Evolutionary conservation across 225 moss, liverwort and hornwort genomes (phyloP).

Genomic region (Polytrichum commune): DNA sequence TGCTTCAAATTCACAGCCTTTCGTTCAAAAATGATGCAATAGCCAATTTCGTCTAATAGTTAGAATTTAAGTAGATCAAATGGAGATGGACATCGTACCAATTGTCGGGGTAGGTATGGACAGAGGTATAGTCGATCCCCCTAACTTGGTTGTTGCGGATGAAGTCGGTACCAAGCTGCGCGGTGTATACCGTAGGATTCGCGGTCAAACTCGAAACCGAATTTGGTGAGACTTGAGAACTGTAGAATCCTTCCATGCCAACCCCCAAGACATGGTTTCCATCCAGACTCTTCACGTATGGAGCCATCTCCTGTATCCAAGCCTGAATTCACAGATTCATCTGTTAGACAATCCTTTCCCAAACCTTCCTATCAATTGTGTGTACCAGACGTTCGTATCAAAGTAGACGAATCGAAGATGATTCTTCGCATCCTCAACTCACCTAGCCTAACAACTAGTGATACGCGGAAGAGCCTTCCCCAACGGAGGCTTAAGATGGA

Average conservation of each 20-base stretch:
- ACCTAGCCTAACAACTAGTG: too few relatives aligned
- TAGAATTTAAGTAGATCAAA: too few relatives aligned
- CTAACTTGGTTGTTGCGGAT: conserved; percentile 22
- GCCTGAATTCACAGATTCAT: conserved; percentile 22
- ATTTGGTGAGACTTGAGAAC: conserved; percentile 20
- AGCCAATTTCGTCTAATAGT: too few relatives aligned
- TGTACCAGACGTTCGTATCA: too few relatives aligned
- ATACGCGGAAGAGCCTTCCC: too few relatives aligned
- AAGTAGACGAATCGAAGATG: too few relatives aligned
- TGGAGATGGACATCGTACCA: conserved; percentile 33
- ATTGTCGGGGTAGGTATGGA: conserved; percentile 68
- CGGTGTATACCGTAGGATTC: conserved; percentile 32
- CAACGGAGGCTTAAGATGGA: too few relatives aligned
- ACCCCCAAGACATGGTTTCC: conserved; percentile 48
- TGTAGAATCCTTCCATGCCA: conserved; percentile 75
- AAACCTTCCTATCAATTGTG: too few relatives aligned
- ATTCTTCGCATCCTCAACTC: too few relatives aligned
- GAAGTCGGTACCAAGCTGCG: conserved; percentile 57
- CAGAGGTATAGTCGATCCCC: conserved; percentile 56
- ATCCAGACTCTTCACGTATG: conserved; percentile 61
- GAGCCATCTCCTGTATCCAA: conserved; percentile 68
- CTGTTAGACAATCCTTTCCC: too few relatives aligned
- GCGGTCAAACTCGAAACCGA: conserved; percentile 24
- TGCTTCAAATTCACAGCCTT: too few relatives aligned
- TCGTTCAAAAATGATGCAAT: too few relatives aligned